Evolutionary conservation across 768 basidiomycete genomes (phyloP).

Genomic region (Floccularia luteovirens): DNA sequence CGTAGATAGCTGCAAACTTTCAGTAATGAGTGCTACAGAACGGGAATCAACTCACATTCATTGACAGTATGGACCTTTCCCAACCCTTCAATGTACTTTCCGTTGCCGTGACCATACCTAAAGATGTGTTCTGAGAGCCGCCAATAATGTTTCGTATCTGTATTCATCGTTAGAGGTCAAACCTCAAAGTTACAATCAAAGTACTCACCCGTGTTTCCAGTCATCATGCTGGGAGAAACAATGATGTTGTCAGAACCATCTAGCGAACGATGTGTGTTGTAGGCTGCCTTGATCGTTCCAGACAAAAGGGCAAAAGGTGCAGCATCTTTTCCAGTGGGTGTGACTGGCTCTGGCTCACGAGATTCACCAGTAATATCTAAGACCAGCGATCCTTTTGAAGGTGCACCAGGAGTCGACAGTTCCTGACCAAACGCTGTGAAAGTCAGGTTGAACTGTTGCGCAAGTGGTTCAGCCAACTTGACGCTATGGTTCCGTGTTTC

Average conservation of each 20-base stretch:
- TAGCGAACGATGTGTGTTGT: slow-evolving; percentile 37
- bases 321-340: slow-evolving; percentile 37
- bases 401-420: slow-evolving; percentile 22
- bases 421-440: slow-evolving; percentile 47
- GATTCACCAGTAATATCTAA: slow-evolving; percentile 43
- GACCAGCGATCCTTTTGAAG: slow-evolving; percentile 36
- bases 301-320: slow-evolving; percentile 45
- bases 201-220: slow-evolving; percentile 47
- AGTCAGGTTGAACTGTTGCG: slow-evolving; percentile 46
- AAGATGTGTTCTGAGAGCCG: slow-evolving; percentile 54
- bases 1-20: slow-evolving; percentile 31
- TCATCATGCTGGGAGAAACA: slow-evolving; percentile 48
- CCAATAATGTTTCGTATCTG: slow-evolving; percentile 59
- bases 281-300: slow-evolving; percentile 59
- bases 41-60: slow-evolving; percentile 40
- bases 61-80: slow-evolving; percentile 63
- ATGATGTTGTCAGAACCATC: slow-evolving; percentile 25
- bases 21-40: slow-evolving; percentile 4
- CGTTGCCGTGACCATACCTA: slow-evolving; percentile 49
- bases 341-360: slow-evolving; percentile 63
- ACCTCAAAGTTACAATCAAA: slow-evolving; percentile 11
- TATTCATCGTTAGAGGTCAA: not conserved
- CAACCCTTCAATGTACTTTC: slow-evolving; percentile 19
- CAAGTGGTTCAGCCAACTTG: slow-evolving; percentile 36
- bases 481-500: slow-evolving; percentile 38